These are phyloP conservation scores for Ricinus communis DNA, from an alignment of 345 rosid species.

Conservation along the genomic window DNA sequence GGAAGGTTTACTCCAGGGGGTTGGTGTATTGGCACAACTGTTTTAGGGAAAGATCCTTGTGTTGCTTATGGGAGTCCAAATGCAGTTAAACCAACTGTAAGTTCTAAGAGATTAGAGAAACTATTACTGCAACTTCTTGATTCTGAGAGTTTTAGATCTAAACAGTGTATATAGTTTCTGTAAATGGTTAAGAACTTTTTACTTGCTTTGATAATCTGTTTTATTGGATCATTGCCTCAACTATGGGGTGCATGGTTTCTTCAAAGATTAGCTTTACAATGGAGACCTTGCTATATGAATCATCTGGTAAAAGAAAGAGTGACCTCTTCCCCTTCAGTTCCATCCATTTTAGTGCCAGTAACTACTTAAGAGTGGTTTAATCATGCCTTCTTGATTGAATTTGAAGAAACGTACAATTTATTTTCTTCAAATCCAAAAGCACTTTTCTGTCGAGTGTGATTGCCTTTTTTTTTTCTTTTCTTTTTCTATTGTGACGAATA, in stretches of 20 bases:
- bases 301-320: background rate
- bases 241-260: background rate
- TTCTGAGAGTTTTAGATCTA: slow-evolving; percentile 62
- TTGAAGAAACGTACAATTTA: too few species aligned
- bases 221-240: background rate
- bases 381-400: too few species aligned
- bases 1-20: slow-evolving; percentile 52
- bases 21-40: slow-evolving; percentile 52
- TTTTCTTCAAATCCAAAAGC: too few species aligned
- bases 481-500: too few species aligned
- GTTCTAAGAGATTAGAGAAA: slow-evolving; percentile 70
- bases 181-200: background rate
- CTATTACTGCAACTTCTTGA: slow-evolving; percentile 66
- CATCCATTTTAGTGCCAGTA: too few species aligned
- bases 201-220: background rate
- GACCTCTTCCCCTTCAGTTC: too few species aligned
- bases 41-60: slow-evolving; percentile 50
- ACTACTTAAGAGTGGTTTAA: too few species aligned
- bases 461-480: too few species aligned
- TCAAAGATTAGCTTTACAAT: background rate
- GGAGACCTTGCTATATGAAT: background rate
- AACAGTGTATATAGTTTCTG: slow-evolving; percentile 71
- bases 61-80: slow-evolving; percentile 41
- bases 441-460: too few species aligned
- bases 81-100: slow-evolving; percentile 57